Conservation (phyloP, 2,329 filamentous ascomycete genomes). For the Fusarium tuaranense region DNA sequence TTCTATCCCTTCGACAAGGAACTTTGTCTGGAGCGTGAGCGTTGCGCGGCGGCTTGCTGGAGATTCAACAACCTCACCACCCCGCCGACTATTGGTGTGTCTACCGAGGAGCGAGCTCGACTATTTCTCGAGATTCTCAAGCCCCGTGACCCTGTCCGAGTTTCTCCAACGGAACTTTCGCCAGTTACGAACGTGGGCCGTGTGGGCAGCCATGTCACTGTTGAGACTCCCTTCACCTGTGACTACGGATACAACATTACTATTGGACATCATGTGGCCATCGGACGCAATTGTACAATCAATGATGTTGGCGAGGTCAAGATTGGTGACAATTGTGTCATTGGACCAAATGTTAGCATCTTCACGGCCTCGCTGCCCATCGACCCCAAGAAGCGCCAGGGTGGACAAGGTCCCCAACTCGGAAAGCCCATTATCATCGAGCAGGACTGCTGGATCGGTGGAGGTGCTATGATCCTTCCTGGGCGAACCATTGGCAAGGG, state of each 20-base stretch:
- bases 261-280: conserved; percentile 85
- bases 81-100: conserved; percentile 79
- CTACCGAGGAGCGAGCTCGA: conserved; percentile 73
- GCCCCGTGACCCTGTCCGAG: conserved; percentile 66
- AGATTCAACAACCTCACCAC: conserved; percentile 84
- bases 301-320: conserved; percentile 86
- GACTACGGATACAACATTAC: conserved; percentile 97
- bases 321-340: conserved; percentile 81
- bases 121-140: conserved; percentile 80
- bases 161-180: conserved; percentile 66
- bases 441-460: conserved; percentile 87
- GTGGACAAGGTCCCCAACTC: conserved; percentile 77
- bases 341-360: conserved; percentile 88
- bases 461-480: conserved; percentile 80
- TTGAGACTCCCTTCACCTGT: conserved; percentile 91
- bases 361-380: conserved; percentile 80
- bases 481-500: conserved; percentile 86
- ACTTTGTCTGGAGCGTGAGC: conserved; percentile 84
- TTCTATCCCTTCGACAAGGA: conserved; percentile 85
- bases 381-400: conserved; percentile 79
- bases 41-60: conserved; percentile 84
- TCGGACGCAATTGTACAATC: conserved; percentile 86
- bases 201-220: conserved; percentile 79
- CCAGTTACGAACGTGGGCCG: conserved; percentile 67
- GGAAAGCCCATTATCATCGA: conserved; percentile 82